Conservation (phyloP, 148 eudicot species). For the Silene latifolia region DNA sequence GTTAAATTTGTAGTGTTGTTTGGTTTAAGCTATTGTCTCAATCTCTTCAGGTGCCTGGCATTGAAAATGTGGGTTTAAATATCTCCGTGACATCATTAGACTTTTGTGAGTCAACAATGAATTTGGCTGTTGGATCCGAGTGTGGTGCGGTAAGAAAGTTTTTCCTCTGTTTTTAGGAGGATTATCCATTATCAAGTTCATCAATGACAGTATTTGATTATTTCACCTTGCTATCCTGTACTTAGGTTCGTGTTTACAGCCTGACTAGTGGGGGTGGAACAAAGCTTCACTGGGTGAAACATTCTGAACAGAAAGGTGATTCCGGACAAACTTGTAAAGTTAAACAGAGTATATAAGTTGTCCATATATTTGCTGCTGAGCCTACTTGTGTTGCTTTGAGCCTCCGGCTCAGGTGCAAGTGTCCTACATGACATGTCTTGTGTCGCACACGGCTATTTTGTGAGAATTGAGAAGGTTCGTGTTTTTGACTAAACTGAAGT, state of each 20-base stretch:
- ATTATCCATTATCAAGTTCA: not conserved
- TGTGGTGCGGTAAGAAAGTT: slow-evolving; percentile 58
- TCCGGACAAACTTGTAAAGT: not conserved
- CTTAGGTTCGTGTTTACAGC: slow-evolving; percentile 52
- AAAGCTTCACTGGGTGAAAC: slow-evolving; percentile 47
- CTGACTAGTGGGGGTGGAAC: slow-evolving; percentile 35
- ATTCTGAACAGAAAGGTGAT: slow-evolving; percentile 51
- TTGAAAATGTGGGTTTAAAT: slow-evolving; percentile 38
- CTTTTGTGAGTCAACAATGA: slow-evolving; percentile 43
- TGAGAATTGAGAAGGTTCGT: not conserved
- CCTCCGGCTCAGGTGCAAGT: not conserved
- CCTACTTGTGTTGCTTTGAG: not conserved
- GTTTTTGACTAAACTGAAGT: not conserved
- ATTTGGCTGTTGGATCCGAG: slow-evolving; percentile 69
- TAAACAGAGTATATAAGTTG: not conserved
- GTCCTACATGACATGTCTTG: not conserved
- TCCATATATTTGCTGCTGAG: not conserved
- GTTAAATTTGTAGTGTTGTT: not conserved
- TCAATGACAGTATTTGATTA: slow-evolving; percentile 6
- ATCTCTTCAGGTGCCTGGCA: slow-evolving; percentile 45
- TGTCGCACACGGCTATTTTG: not conserved
- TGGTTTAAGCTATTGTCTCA: slow-evolving; percentile 9
- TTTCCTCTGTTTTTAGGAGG: not conserved
- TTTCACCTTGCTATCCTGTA: slow-evolving; percentile 25
- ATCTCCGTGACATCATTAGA: slow-evolving; percentile 50